Conservation (phyloP, 768 basidiomycete genomes). For the Pulveroboletus sp. region DNA sequence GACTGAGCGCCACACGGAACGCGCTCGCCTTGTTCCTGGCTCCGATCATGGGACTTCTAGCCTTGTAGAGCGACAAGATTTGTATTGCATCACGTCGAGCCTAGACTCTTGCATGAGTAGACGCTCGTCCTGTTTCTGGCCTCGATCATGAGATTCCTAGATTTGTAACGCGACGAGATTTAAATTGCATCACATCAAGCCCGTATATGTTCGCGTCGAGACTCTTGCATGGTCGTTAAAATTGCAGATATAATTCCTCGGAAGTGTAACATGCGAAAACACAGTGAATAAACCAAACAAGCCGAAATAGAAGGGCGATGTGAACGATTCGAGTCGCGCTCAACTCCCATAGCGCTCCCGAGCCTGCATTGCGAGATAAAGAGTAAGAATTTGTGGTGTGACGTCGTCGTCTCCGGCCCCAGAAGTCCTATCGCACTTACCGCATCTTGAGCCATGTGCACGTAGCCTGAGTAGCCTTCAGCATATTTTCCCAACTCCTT, state of each 20-base stretch:
- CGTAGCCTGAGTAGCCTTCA: slow-evolving; percentile 66
- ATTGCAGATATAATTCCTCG: slow-evolving; percentile 18
- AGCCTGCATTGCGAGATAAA: slow-evolving; percentile 27
- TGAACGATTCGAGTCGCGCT: slow-evolving; percentile 9
- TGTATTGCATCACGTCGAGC: slow-evolving; percentile 1
- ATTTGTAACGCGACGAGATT: slow-evolving; percentile 5
- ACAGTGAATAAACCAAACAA: slow-evolving; percentile 14
- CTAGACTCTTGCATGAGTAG: neutral
- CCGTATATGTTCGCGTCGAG: neutral
- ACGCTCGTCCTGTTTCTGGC: slow-evolving; percentile 22
- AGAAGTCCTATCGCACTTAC: slow-evolving; percentile 37
- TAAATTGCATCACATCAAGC: too few relatives aligned
- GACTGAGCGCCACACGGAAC: slow-evolving; percentile 17
- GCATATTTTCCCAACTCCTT: slow-evolving; percentile 73
- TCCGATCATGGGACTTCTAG: slow-evolving; percentile 27
- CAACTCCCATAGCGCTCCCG: slow-evolving; percentile 35
- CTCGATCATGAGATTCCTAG: slow-evolving; percentile 27
- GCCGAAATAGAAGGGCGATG: slow-evolving; percentile 1
- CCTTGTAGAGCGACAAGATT: slow-evolving; percentile 13
- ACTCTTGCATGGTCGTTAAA: slow-evolving; percentile 4
- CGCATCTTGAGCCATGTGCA: slow-evolving; percentile 68
- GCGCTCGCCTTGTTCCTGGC: slow-evolving; percentile 22
- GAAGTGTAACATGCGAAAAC: slow-evolving; percentile 12
- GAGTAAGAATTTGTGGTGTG: slow-evolving; percentile 23
- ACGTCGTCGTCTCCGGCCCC: slow-evolving; percentile 20